Evolutionary conservation across 768 basidiomycete species (phyloP).

Genomic region (Tulasnella sp.): DNA sequence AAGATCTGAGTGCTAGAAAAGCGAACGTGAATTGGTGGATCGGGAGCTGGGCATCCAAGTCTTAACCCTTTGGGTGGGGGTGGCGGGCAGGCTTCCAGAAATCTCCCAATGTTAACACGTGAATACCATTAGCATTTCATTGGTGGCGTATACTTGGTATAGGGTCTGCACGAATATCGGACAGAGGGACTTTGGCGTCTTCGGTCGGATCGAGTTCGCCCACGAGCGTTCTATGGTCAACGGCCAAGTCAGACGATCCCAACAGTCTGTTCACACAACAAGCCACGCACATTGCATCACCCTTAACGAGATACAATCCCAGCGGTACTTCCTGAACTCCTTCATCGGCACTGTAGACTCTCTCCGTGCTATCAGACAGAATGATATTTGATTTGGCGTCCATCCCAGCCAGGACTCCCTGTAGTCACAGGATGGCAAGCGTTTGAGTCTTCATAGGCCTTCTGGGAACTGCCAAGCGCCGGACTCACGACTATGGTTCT

Average conservation of each 20-base stretch:
- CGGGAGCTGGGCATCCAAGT: conserved; percentile 19
- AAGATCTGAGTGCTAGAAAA: conserved; percentile 31
- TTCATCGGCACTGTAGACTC: conserved; percentile 88
- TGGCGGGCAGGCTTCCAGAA: neutral
- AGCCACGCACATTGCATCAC: conserved; percentile 90
- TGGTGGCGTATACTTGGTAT: conserved; percentile 75
- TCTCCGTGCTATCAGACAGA: conserved; percentile 89
- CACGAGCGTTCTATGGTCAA: conserved; percentile 62
- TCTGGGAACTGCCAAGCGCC: neutral
- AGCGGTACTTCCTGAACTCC: conserved; percentile 93
- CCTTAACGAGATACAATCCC: conserved; percentile 96
- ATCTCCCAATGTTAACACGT: neutral
- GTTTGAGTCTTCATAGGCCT: neutral
- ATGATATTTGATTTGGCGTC: conserved; percentile 98
- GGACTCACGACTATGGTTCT: conserved; percentile 84
- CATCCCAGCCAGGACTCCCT: conserved; percentile 90
- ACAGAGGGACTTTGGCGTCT: conserved; percentile 74
- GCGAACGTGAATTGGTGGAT: conserved; percentile 37
- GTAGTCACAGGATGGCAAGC: conserved; percentile 13
- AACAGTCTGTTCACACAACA: neutral
- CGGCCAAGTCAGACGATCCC: conserved; percentile 19
- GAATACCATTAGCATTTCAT: neutral
- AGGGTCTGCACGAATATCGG: conserved; percentile 84
- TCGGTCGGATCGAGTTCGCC: conserved; percentile 84
- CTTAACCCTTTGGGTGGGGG: neutral